Percentiles rank a stretch among this genome's conserved stretches.
Evolutionary conservation across 805 yeast genomes (phyloP).

Genomic region (Yarrowia yakushimensis): DNA sequence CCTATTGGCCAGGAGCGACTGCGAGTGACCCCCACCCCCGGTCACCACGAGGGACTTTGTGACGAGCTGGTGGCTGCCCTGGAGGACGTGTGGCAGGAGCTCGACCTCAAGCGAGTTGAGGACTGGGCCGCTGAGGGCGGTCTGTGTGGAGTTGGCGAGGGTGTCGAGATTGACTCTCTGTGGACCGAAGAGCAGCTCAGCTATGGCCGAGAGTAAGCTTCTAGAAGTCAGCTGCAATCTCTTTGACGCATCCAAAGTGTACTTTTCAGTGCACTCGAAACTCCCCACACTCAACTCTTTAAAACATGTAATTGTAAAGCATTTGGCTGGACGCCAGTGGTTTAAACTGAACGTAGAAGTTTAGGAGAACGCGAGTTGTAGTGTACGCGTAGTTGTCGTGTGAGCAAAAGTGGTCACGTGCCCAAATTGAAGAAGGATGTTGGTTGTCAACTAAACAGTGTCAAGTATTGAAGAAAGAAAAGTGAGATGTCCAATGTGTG

Average conservation of each 20-base stretch:
- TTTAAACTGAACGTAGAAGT: not conserved
- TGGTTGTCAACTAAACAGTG: too few species aligned
- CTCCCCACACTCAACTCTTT: not conserved
- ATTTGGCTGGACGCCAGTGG: slow-evolving; percentile 16
- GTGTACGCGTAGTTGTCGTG: too few species aligned
- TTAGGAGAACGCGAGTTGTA: too few species aligned
- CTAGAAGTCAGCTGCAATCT: too few species aligned
- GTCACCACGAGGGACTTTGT: slow-evolving; percentile 74
- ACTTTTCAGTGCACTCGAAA: not conserved
- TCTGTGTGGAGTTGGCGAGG: slow-evolving; percentile 82
- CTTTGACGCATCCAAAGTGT: not conserved
- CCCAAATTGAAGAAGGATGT: too few species aligned
- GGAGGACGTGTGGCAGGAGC: slow-evolving; percentile 72
- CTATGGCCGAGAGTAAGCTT: not conserved
- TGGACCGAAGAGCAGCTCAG: slow-evolving; percentile 66
- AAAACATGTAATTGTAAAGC: slow-evolving; percentile 15
- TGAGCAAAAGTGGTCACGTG: not conserved
- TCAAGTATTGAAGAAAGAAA: too few species aligned
- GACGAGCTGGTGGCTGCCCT: slow-evolving; percentile 74
- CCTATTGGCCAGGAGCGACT: slow-evolving; percentile 93
- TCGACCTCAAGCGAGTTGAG: slow-evolving; percentile 66
- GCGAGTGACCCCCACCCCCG: slow-evolving; percentile 98
- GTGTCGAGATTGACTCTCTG: slow-evolving; percentile 54
- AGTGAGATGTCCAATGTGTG: too few species aligned
- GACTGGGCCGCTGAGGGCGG: slow-evolving; percentile 85